Conservation (phyloP, 2,329 filamentous ascomycete genomes). For the Aureobasidium leucospermi region DNA sequence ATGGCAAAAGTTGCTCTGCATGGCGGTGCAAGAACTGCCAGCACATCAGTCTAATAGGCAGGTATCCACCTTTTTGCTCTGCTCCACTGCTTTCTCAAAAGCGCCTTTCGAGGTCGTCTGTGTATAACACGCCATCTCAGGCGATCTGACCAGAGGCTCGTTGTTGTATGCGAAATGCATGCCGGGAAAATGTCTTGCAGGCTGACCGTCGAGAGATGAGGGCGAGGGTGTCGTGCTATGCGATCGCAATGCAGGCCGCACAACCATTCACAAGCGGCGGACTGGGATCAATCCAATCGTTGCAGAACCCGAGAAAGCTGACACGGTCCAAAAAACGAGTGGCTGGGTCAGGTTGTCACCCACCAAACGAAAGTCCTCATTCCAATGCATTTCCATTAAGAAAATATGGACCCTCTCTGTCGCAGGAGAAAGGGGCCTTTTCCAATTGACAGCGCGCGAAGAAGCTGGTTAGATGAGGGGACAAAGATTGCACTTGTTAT, state of each 20-base stretch:
- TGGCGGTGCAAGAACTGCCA: background rate
- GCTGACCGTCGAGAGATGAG: background rate
- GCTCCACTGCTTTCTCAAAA: background rate
- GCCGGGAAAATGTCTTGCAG: conserved; percentile 6
- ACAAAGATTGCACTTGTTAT: background rate
- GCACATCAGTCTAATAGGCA: background rate
- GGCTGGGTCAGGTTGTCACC: background rate
- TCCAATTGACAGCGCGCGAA: background rate
- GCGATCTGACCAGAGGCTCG: background rate
- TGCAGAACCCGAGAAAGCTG: background rate
- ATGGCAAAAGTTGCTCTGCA: conserved; percentile 4
- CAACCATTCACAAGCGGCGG: conserved; percentile 1
- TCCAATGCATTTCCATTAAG: background rate
- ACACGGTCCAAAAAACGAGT: conserved; percentile 3
- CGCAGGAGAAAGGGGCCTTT: background rate
- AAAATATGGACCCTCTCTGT: background rate
- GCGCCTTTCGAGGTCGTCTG: background rate
- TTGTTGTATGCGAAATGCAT: background rate
- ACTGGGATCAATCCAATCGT: background rate
- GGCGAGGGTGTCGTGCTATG: conserved; percentile 1
- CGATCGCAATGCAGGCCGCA: background rate
- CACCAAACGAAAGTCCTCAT: background rate
- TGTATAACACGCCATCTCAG: conserved; percentile 10
- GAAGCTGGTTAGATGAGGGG: background rate
- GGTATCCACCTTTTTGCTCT: background rate